Evolutionary conservation across 2,329 filamentous ascomycete species (phyloP), one percentile per base, ranked within the genome.

Genomic region (Penicillium vulpinum): DNA sequence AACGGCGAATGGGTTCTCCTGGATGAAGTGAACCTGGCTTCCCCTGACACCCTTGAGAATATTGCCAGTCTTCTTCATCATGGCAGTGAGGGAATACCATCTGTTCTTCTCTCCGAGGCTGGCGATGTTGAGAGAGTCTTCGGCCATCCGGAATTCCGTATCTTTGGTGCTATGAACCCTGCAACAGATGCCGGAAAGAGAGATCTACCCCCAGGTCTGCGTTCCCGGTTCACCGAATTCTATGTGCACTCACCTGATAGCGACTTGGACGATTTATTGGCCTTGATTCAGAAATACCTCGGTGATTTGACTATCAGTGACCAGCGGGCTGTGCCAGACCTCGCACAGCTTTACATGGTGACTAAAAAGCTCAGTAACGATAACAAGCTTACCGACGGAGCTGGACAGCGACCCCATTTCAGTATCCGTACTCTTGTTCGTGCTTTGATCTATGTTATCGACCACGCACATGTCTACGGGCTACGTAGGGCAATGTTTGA

Each of bases 151-250:
- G 87, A 96, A 62, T 99, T 99, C 73, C 87, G 94, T 38, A 90
- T 99, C 15, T 99, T 99, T 70, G 95, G 91, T 50, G 94, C 95
- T 28, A 99, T 99, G 94, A 99, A 99, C 69, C 94, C 94, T 29
- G 94, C 94, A 5, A 99, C 94, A 3, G 94, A 99, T 77, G 87
- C 97, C 54, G 94, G 95, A 59, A 99, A 99, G 77, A 88, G 93
- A 54, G 94, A 99, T 73, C 79, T 99, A 16, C 92, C 93, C 0
- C 86, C 90, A 53, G 92, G 93, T 1, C 85, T 97, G 41, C 84
- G 93, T 54, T 96, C 92, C 9, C 85, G 92, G 47, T 99, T 99
- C 70, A 97, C 94, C 0, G 94, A 99, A 73, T 81, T 99, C 22
- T 99, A 96, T 70, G 92, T 99, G 24, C 86, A 91, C 53, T 94